phyloP scores from a whole-genome alignment of 176 grass and related monocot species.

The Puya raimondii region DNA sequence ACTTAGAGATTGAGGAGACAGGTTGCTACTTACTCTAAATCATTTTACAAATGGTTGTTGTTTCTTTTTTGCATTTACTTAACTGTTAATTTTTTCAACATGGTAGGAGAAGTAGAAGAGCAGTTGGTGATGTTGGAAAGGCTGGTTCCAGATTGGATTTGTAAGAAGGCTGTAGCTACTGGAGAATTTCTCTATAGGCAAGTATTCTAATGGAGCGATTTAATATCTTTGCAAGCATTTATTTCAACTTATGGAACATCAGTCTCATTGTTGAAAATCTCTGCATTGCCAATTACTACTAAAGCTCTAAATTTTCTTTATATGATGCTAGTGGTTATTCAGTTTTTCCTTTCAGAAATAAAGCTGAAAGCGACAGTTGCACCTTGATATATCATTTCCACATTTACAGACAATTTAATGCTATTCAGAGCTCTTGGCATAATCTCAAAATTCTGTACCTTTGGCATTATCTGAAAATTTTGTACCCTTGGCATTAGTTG shows the following conservation, averaged over 20 bases:
- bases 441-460: not conserved
- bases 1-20: slow-evolving; percentile 82
- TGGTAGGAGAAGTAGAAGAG: slow-evolving; percentile 73
- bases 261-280: not conserved
- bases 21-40: slow-evolving; percentile 27
- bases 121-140: slow-evolving; percentile 64
- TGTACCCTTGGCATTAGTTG: not conserved
- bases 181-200: slow-evolving; percentile 82
- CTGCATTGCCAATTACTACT: no score
- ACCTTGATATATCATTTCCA: not conserved
- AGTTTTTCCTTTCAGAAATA: not conserved
- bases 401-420: not conserved
- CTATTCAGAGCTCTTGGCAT: not conserved
- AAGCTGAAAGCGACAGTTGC: not conserved
- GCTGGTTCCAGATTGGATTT: slow-evolving; percentile 71
- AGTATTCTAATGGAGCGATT: slow-evolving; percentile 17
- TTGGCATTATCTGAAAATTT: not conserved
- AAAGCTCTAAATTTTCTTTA: not conserved
- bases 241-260: not conserved
- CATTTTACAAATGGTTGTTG: not conserved
- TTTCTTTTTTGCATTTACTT: not conserved
- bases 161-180: slow-evolving; percentile 38
- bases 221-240: not conserved
- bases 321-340: not conserved
- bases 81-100: slow-evolving; percentile 1